These are phyloP conservation scores for Pneumocystis jirovecii DNA, from an alignment of 1,139 yeast species.

Conservation along the genomic window DNA sequence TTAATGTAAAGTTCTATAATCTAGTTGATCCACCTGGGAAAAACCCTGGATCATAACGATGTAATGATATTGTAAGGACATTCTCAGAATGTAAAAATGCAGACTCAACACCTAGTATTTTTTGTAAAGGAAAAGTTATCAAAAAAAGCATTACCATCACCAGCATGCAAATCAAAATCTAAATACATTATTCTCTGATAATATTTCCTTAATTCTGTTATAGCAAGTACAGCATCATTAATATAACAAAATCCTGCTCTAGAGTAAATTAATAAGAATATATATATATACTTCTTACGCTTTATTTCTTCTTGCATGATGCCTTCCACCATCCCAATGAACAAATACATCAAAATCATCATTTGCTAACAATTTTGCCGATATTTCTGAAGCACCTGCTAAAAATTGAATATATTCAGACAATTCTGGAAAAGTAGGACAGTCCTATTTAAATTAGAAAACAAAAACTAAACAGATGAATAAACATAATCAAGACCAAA, in stretches of 20 bases:
- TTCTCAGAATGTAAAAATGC: conserved; percentile 45
- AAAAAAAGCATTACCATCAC: conserved; percentile 29
- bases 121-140: not conserved
- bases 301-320: conserved; percentile 41
- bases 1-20: not conserved
- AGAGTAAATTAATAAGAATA: not conserved
- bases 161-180: conserved; percentile 65
- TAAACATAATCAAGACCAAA: conserved; percentile 9
- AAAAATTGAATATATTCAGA: conserved; percentile 35
- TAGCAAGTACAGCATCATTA: conserved; percentile 49
- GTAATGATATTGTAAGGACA: conserved; percentile 50
- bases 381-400: conserved; percentile 45
- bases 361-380: conserved; percentile 23
- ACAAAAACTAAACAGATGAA: conserved; percentile 25
- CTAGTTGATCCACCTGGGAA: conserved; percentile 38
- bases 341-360: conserved; percentile 26
- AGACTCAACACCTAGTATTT: conserved; percentile 40
- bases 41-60: conserved; percentile 50
- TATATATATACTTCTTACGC: conserved; percentile 23
- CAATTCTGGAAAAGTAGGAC: conserved; percentile 46
- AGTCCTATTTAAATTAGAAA: conserved; percentile 30
- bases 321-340: conserved; percentile 74
- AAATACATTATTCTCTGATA: conserved; percentile 43
- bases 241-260: conserved; percentile 57
- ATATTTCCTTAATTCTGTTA: conserved; percentile 34